A percentile compares a stretch with the other conserved stretches of the same genome.
These are phyloP conservation scores for Aspergillus sclerotiicarbonarius DNA, from an alignment of 495 filamentous ascomycete genomes.

Conservation along the genomic window DNA sequence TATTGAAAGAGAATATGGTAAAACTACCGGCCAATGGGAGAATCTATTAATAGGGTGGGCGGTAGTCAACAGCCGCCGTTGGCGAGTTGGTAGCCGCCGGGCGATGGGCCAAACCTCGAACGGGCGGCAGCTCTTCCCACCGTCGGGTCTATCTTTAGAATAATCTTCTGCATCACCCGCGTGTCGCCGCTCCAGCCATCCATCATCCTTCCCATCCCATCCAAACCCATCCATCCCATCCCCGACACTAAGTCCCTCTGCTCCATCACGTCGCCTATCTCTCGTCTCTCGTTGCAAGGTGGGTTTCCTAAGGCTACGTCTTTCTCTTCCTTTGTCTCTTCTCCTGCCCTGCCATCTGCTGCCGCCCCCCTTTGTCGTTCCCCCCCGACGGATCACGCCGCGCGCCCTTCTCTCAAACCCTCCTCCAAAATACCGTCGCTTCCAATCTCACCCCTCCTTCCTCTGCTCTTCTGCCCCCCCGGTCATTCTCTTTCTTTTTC, in stretches of 20 bases:
- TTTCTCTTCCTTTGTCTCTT: constrained; percentile 3
- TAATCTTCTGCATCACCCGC: constrained; percentile 30
- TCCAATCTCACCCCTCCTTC: neutral
- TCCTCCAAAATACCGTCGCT: neutral
- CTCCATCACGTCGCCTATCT: constrained; percentile 1
- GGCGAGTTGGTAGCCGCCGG: constrained; percentile 1
- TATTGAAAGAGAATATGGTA: neutral
- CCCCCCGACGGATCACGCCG: neutral
- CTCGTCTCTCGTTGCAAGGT: constrained; percentile 4
- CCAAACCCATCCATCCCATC: constrained; percentile 17
- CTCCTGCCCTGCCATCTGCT: neutral
- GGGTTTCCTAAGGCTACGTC: constrained; percentile 1
- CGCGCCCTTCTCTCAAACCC: neutral
- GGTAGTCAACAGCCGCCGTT: constrained; percentile 6
- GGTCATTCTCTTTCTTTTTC: constrained; percentile 5
- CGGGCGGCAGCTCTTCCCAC: constrained; percentile 9
- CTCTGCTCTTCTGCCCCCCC: neutral
- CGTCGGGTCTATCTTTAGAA: constrained; percentile 36
- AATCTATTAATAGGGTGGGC: constrained; percentile 5
- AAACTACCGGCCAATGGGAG: neutral
- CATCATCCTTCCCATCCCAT: constrained; percentile 20
- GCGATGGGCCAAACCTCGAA: neutral
- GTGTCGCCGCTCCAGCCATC: constrained; percentile 21
- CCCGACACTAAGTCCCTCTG: constrained; percentile 5
- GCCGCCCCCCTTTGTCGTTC: neutral